Evolutionary conservation across 2,329 filamentous ascomycete species (phyloP), one percentile per base, ranked within the genome.

Genomic region (Neofusicoccum sp.): DNA sequence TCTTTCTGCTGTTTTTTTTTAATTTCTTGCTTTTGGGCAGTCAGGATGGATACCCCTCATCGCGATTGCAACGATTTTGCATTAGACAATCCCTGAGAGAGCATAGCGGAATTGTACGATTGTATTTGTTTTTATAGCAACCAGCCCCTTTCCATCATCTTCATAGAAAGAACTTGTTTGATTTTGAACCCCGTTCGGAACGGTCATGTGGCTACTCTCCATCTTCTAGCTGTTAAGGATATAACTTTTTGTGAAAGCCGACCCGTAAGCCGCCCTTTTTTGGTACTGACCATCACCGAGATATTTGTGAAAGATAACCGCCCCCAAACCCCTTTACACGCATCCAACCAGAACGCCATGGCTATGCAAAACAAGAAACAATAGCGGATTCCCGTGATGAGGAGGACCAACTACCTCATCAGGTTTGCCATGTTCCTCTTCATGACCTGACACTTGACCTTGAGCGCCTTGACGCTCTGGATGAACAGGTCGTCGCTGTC

Each of bases 401-500:
- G 20, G 4, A 5, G 14, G 8, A 12, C 11, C 6, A 36, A 31
- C 33, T 60, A 60, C 48, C 58, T 60, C 58, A 54, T 54, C 70
- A 75, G 66, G 59, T 75, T 74, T 26, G 84, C 78, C 69, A 93
- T 80, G 70, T 90, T 88, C 70, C 86, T 81, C 80, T 89, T 87
- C 65, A 93, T 81, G 68, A 83, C 82, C 71, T 86, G 79, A 67
- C 90, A 95, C 81, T 98, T 98, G 69, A 85, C 81, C 80, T 93
- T 96, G 64, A 99, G 78, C 67, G 91, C 81, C 78, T 89, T 89
- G 54, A 99, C 84, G 30, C 91, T 87, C 78, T 98, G 92, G 61
- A 99, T 77, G 80, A 99, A 98, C 65, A 99, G 82, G 76, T 92
- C 88, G 69, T 98, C 93, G 71, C 92, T 96, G 62, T 95, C 88